Conservation (phyloP, 2,329 filamentous ascomycete genomes). For the Plectosphaerella sp. region DNA sequence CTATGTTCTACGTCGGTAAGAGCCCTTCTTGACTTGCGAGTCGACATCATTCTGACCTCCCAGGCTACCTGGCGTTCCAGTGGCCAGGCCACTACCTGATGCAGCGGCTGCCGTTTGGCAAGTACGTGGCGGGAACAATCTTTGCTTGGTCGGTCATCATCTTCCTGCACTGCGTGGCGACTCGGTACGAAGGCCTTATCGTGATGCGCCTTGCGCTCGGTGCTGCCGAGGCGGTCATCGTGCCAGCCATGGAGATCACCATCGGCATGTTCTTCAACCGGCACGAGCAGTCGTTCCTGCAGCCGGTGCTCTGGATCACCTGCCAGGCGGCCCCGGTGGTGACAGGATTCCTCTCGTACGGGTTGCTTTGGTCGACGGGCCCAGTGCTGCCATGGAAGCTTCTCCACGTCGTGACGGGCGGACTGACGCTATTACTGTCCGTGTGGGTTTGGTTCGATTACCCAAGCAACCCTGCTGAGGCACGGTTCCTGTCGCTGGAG, state of each 20-base stretch:
- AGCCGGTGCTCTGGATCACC: conserved; percentile 27
- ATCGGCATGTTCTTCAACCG: conserved; percentile 34
- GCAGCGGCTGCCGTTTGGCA: conserved; percentile 30
- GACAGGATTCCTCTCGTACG: conserved; percentile 34
- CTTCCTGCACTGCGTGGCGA: conserved; percentile 31
- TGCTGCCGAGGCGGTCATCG: conserved; percentile 27
- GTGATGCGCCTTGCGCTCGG: conserved; percentile 30
- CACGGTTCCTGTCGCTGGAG: conserved; percentile 16
- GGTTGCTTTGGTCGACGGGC: conserved; percentile 29
- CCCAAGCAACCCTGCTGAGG: conserved; percentile 11
- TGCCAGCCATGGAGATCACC: conserved; percentile 35
- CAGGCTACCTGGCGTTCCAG: conserved; percentile 30
- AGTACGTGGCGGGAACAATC: conserved; percentile 25
- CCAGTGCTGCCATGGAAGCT: conserved; percentile 30
- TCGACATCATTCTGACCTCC: conserved; percentile 19
- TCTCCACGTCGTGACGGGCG: conserved; percentile 32
- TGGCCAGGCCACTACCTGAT: conserved; percentile 34
- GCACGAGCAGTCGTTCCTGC: conserved; percentile 25
- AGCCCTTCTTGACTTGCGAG: neutral
- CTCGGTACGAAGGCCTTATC: conserved; percentile 27
- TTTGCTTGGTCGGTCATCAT: conserved; percentile 30
- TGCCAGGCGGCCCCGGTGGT: conserved; percentile 27
- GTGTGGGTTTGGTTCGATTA: conserved; percentile 28
- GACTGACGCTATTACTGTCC: conserved; percentile 26
- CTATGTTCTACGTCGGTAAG: conserved; percentile 35